Conservation (phyloP, 2,329 filamentous ascomycete species). For the Monilinia aucupariae region DNA sequence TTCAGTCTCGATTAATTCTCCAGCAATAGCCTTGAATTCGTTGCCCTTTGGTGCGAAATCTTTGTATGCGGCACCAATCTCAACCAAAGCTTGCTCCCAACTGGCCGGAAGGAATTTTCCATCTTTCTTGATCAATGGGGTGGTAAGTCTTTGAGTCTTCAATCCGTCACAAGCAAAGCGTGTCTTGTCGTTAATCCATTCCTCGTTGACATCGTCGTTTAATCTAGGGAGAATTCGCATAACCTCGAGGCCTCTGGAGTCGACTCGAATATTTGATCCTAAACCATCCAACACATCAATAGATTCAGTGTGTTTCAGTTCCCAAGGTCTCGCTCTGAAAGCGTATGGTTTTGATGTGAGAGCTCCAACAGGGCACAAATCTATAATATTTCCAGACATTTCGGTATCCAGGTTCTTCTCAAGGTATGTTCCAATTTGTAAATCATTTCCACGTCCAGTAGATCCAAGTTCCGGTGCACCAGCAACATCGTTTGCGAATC, state of each 20-base stretch:
- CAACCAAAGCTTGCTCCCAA: conserved; percentile 91
- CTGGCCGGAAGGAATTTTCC: conserved; percentile 87
- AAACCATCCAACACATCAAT: conserved; percentile 90
- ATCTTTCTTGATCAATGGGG: conserved; percentile 80
- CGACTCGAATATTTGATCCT: conserved; percentile 90
- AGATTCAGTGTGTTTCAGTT: conserved; percentile 91
- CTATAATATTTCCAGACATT: conserved; percentile 94
- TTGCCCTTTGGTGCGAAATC: conserved; percentile 77
- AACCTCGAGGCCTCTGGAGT: conserved; percentile 88
- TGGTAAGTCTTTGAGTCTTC: conserved; percentile 92
- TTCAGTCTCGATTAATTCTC: conserved; percentile 86
- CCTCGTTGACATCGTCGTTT: conserved; percentile 97
- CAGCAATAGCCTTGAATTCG: conserved; percentile 93
- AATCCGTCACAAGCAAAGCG: conserved; percentile 94
- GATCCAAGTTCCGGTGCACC: conserved; percentile 94
- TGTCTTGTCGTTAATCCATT: conserved; percentile 99
- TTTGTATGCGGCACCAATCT: conserved; percentile 77
- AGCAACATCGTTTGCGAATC: conserved; percentile 95
- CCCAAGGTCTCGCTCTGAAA: conserved; percentile 94
- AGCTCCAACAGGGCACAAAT: conserved; percentile 94
- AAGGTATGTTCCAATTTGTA: conserved; percentile 97
- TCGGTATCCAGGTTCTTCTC: conserved; percentile 92
- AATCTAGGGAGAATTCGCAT: conserved; percentile 90
- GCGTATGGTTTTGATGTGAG: conserved; percentile 96
- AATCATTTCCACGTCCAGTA: conserved; percentile 88